Conservation (phyloP, 2,329 filamentous ascomycete species). For the Colletotrichum costaricense region DNA sequence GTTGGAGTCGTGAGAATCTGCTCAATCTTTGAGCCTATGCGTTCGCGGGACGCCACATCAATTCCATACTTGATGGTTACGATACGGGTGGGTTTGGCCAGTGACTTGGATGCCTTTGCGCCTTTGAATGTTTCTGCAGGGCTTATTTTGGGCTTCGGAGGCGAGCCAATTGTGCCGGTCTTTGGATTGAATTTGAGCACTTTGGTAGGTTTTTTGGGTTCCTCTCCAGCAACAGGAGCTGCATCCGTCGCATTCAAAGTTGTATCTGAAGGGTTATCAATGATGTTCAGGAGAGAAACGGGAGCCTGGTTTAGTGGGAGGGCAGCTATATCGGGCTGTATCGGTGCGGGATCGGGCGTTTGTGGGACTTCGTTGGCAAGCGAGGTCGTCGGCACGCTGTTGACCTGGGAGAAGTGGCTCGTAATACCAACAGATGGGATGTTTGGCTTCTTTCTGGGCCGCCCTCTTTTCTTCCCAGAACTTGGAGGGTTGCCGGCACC, state of each 20-base stretch:
- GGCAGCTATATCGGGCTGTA: neutral
- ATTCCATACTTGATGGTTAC: constrained; percentile 20
- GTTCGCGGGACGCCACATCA: constrained; percentile 55
- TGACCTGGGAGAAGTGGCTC: constrained; percentile 38
- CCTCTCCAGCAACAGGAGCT: neutral
- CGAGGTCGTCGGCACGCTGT: neutral
- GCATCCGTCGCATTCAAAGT: neutral
- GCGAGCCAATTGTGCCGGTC: constrained; percentile 72
- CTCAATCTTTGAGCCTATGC: constrained; percentile 70
- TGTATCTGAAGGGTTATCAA: neutral
- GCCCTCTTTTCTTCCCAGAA: constrained; percentile 36
- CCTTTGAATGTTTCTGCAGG: constrained; percentile 35
- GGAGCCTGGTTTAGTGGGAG: neutral
- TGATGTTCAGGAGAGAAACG: neutral
- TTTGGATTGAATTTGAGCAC: constrained; percentile 68
- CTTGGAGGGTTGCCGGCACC: constrained; percentile 33
- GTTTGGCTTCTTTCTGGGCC: constrained; percentile 42
- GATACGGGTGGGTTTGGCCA: constrained; percentile 14
- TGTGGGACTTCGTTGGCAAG: constrained; percentile 5
- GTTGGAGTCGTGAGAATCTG: constrained; percentile 62
- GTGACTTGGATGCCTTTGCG: constrained; percentile 16
- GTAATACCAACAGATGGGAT: constrained; percentile 38
- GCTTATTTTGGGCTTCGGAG: constrained; percentile 63
- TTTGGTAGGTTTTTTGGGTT: constrained; percentile 42
- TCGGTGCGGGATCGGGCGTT: neutral